Evolutionary conservation across 805 yeast species (phyloP), one percentile per base, ranked within the genome.

Genomic region (Teunomyces stri): DNA sequence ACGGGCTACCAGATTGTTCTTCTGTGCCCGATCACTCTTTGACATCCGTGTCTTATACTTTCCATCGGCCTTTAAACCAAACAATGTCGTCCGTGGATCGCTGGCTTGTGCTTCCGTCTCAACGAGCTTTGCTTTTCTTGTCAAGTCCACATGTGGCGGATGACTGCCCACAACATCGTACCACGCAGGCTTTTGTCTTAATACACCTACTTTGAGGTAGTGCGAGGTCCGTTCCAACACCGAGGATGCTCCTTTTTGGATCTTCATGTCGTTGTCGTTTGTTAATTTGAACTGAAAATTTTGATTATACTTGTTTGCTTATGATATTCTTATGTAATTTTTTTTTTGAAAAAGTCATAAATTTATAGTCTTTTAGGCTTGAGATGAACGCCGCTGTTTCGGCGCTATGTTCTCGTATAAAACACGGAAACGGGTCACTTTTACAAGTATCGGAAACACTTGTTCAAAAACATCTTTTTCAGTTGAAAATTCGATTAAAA

Each of bases 161-260:
- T 85, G 76, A 22, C 83, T 76, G 3, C 88, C 87, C 12, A 94
- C 89, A 5, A 87, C 92, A 52, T 84, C 82, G 66, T 78, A 89
- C 99, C 98, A 94, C 1, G 84, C 84, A 1, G 99, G 99, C 59
- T 86, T 85, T 28, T 76, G 68, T 28, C 66, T 73, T 41, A 89
- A 74, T n/a, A 85, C 70, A 1, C 95, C 92, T 0, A 87, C 78
- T 56, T 75, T 75, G 52, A 92, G 69, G 56, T 83, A 83, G 49
- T 85, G 84, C 1, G 96, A 84, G 0, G 96, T 87, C 59, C 90
- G 80, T 65, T 87, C 87, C 40, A 91, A 78, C 3, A 91, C 87
- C 52, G 80, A 80, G 27, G 84, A 79, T 27, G 97, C 96, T 49
- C 80, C 75, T 15, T 64, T 64, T 55, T 83, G 85, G 59, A 85